Base-by-base conservation (phyloP, 306 rosid genomes). In the Fagus sylvatica region DNA sequence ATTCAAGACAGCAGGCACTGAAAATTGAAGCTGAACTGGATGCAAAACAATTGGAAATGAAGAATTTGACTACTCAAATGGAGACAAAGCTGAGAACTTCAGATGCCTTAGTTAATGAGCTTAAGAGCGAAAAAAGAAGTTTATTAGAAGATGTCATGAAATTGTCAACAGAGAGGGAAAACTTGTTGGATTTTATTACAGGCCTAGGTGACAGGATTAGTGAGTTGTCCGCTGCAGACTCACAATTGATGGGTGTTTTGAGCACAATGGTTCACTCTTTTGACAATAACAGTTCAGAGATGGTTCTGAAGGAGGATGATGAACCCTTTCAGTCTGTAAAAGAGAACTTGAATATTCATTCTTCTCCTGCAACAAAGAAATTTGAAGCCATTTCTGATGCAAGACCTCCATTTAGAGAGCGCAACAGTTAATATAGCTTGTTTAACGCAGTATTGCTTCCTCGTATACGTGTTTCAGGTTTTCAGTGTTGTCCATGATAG, bases 391-490 rank as follows among this genome's bases (percentile, higher is more conserved):
- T 78, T 39, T 77, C 79, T 56, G 85, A 86, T 53, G 19, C 54
- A 75, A 91, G 93, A 82, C 77, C 89, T 1, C 94, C 93, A 39
- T 90, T 91, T 73, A 79, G 88, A 85, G 90, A 88, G 80, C 83
- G 89, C 80, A 85, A 94, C 84, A 74, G 13, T 61, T 86, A 84
- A 57, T 37, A 19, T 57, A 73, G 67, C 34, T 73, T 54, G 51
- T 16, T 4, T 15, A 33, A 55, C 12, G 4, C 15, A 33, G 55
- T 15, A 15, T 22, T 79, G 53, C 46, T 73, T 39, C 71, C 49
- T 66, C 49, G 13, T 40, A 66, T 4, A 17, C 30, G 17, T 39
- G 71, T 39, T 39, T 37, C 30, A 8, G 49, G 33, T 1, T 62
- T 62, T 66, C 46, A 39, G 71, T 12, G 33, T 39, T 13, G 15